These are phyloP conservation scores for Backusella circina DNA, from an alignment of 192 early-diverging fungal species.

Conservation along the genomic window DNA sequence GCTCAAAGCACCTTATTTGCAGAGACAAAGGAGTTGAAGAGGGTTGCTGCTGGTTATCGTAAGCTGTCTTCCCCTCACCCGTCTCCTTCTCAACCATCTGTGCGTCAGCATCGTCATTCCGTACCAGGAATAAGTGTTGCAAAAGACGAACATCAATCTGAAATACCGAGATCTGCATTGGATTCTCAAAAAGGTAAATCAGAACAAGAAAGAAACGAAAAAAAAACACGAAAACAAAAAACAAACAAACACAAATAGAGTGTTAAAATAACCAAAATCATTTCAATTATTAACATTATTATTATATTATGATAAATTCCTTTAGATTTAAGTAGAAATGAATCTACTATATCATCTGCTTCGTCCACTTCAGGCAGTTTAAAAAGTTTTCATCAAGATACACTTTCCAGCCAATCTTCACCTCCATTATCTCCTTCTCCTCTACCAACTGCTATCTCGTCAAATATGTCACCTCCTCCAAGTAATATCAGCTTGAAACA, in stretches of 20 bases:
- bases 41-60: not conserved
- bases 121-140: conserved; percentile 18
- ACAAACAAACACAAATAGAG: not conserved
- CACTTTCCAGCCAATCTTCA: not conserved
- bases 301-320: too few relatives aligned
- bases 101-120: conserved; percentile 24
- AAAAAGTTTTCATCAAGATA: not conserved
- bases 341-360: not conserved
- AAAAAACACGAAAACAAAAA: not conserved
- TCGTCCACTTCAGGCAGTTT: not conserved
- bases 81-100: not conserved
- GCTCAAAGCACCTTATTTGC: conserved; percentile 13
- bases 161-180: not conserved
- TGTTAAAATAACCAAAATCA: not conserved
- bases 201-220: not conserved
- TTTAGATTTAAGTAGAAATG: not conserved
- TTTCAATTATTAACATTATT: not conserved
- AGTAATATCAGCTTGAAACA: not conserved
- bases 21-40: not conserved
- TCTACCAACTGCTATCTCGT: not conserved
- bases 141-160: not conserved
- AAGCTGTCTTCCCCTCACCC: conserved; percentile 6
- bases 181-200: not conserved
- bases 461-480: not conserved
- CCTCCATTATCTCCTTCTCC: conserved; percentile 3